These are phyloP conservation scores for Cryptococcus sp. DNA, from an alignment of 1,284 basidiomycete genomes.

Conservation along the genomic window DNA sequence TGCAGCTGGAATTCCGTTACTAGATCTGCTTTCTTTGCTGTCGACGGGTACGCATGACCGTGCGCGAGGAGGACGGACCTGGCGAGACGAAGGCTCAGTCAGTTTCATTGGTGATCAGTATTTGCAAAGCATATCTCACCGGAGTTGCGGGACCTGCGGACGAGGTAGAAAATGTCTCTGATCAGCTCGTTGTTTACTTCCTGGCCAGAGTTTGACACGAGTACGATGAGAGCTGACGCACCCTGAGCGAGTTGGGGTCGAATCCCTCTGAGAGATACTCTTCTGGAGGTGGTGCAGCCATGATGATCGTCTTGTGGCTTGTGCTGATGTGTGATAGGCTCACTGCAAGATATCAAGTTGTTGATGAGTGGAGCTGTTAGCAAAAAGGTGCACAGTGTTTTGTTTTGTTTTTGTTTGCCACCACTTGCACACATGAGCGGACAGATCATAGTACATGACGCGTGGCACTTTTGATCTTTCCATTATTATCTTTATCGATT, in stretches of 20 bases:
- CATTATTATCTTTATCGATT: too few relatives aligned
- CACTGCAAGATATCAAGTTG: background rate
- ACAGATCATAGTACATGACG: too few relatives aligned
- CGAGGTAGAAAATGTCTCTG: background rate
- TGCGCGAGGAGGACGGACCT: slow-evolving; percentile 72
- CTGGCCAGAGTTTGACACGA: background rate
- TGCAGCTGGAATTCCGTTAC: slow-evolving; percentile 76
- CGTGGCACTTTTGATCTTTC: too few relatives aligned
- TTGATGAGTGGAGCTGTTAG: background rate
- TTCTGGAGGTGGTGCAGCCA: slow-evolving; percentile 44
- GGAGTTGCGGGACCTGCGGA: slow-evolving; percentile 50
- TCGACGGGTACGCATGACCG: slow-evolving; percentile 71
- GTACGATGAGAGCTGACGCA: slow-evolving; percentile 19
- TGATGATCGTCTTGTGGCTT: slow-evolving; percentile 12
- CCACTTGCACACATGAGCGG: too few relatives aligned
- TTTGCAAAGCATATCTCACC: slow-evolving; percentile 30
- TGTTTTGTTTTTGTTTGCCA: background rate
- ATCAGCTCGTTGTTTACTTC: slow-evolving; percentile 11
- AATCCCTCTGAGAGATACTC: slow-evolving; percentile 80
- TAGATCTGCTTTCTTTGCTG: slow-evolving; percentile 83
- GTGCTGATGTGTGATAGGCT: background rate
- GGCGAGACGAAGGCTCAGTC: background rate
- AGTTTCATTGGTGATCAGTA: background rate
- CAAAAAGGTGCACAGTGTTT: background rate
- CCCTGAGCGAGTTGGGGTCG: slow-evolving; percentile 70